These are phyloP conservation scores for Glomus cerebriforme DNA, from an alignment of 192 early-diverging fungal genomes.

Conservation along the genomic window DNA sequence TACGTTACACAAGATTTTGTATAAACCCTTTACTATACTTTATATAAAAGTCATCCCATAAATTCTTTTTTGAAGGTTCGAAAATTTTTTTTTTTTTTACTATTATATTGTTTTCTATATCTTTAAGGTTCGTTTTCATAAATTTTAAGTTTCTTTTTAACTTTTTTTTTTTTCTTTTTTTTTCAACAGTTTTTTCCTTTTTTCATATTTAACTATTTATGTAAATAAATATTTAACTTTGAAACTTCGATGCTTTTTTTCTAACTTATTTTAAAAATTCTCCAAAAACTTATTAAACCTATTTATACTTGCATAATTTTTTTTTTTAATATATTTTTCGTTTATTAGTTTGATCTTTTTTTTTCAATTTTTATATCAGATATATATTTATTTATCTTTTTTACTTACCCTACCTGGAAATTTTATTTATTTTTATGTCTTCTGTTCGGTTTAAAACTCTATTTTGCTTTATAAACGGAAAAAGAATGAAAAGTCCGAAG, in stretches of 20 bases:
- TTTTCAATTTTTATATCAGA: neutral
- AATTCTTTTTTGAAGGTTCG: neutral
- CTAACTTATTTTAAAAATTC: neutral
- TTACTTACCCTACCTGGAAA: neutral
- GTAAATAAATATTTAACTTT: too few relatives aligned
- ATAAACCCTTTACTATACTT: neutral
- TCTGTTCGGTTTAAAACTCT: neutral
- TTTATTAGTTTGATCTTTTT: neutral
- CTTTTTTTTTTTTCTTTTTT: neutral
- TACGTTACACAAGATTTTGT: too few relatives aligned
- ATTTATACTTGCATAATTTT: too few relatives aligned
- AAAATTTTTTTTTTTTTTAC: neutral
- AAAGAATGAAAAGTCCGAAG: constrained; percentile 30
- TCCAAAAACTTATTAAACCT: too few relatives aligned
- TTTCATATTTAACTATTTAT: too few relatives aligned
- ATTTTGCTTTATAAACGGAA: neutral
- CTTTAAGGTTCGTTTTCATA: neutral
- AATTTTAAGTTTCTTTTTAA: neutral
- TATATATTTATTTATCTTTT: neutral
- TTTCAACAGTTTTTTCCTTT: neutral
- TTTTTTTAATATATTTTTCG: too few relatives aligned
- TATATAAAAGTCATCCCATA: neutral
- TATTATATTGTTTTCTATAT: neutral
- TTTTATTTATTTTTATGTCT: neutral
- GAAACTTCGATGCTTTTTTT: neutral